Percentiles rank a stretch among this genome's conserved stretches.
These are phyloP conservation scores for Amylostereum areolatum DNA, from an alignment of 1,284 basidiomycete genomes.

Conservation along the genomic window DNA sequence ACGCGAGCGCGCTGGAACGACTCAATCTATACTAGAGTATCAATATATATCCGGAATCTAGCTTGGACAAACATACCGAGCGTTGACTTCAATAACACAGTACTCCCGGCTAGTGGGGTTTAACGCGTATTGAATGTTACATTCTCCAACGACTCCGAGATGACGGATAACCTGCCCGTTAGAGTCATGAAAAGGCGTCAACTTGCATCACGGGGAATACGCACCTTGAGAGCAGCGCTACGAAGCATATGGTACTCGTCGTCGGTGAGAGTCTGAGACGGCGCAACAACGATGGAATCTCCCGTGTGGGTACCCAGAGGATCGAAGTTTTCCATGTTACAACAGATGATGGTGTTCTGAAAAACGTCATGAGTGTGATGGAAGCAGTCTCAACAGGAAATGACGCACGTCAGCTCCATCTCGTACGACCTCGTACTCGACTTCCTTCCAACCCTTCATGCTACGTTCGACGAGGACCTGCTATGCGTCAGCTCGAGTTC, in stretches of 20 bases:
- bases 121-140: constrained; percentile 98
- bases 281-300: constrained; percentile 99
- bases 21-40: constrained; percentile 33
- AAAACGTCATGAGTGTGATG: constrained; percentile 1
- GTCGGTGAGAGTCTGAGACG: constrained; percentile 96
- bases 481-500: background rate
- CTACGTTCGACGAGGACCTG: constrained; percentile 91
- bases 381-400: constrained; percentile 1
- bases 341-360: constrained; percentile 91
- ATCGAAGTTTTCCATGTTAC: constrained; percentile 99
- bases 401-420: constrained; percentile 85
- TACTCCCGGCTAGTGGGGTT: constrained; percentile 93
- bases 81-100: constrained; percentile 98
- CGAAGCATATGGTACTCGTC: constrained; percentile 99
- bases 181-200: background rate
- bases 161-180: constrained; percentile 52
- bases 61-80: constrained; percentile 53
- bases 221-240: constrained; percentile 92
- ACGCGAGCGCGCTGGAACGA: constrained; percentile 83
- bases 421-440: constrained; percentile 98
- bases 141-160: constrained; percentile 97
- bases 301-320: constrained; percentile 99
- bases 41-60: constrained; percentile 6
- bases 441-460: constrained; percentile 99
- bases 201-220: background rate